phyloP scores from a whole-genome alignment of 179 eudicot genomes.

The Heliamphora pulchella region DNA sequence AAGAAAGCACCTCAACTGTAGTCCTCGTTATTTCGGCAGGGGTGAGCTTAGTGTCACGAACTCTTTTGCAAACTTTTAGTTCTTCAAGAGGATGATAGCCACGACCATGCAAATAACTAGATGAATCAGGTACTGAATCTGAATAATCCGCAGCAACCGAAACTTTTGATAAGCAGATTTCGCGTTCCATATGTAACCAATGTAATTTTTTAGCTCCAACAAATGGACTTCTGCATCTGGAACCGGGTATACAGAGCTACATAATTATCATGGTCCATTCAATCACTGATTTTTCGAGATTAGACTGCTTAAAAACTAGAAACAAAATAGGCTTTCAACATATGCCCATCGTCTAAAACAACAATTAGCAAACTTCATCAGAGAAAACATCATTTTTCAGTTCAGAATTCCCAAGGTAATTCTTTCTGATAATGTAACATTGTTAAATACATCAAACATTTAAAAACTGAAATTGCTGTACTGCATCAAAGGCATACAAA shows the following conservation, averaged over 20 bases:
- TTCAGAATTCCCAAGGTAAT: too few species aligned
- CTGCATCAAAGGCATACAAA: neutral
- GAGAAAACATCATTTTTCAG: too few species aligned
- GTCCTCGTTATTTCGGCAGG: conserved; percentile 48
- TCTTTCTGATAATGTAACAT: neutral
- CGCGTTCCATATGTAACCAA: conserved; percentile 30
- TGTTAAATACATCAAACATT: neutral
- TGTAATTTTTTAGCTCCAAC: conserved; percentile 24
- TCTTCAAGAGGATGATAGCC: conserved; percentile 60
- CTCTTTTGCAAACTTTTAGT: conserved; percentile 29
- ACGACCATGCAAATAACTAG: conserved; percentile 22
- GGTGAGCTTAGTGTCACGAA: conserved; percentile 29
- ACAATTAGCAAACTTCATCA: too few species aligned
- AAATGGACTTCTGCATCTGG: conserved; percentile 24
- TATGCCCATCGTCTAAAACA: too few species aligned
- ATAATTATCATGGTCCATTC: neutral
- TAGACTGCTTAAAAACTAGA: too few species aligned
- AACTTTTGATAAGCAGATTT: conserved; percentile 27
- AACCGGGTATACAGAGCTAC: conserved; percentile 19
- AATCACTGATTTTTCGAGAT: too few species aligned
- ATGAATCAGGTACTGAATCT: conserved; percentile 46
- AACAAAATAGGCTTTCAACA: too few species aligned
- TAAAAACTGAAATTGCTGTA: neutral
- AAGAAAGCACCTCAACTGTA: conserved; percentile 36
- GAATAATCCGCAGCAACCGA: conserved; percentile 47